Evolutionary conservation across 2,329 filamentous ascomycete genomes (phyloP).

Genomic region (Claviceps sp.): DNA sequence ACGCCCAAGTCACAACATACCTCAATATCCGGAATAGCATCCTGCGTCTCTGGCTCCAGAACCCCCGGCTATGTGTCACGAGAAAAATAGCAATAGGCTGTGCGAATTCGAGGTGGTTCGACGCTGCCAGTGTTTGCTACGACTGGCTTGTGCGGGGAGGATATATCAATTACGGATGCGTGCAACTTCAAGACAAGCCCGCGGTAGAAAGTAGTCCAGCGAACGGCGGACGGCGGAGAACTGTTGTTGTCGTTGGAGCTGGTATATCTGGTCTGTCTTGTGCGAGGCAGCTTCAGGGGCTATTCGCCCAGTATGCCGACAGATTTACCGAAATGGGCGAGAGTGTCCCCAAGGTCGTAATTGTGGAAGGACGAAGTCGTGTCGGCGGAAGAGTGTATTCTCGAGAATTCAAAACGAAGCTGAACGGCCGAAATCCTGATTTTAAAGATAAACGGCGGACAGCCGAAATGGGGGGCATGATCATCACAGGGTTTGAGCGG

Average conservation of each 20-base stretch:
- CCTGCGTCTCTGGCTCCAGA: slow-evolving; percentile 75
- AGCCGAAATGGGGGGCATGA: slow-evolving; percentile 95
- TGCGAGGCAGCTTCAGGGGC: slow-evolving; percentile 77
- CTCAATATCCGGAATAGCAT: slow-evolving; percentile 94
- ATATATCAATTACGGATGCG: slow-evolving; percentile 94
- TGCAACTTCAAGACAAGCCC: slow-evolving; percentile 44
- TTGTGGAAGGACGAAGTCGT: slow-evolving; percentile 76
- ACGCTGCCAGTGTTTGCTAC: slow-evolving; percentile 75
- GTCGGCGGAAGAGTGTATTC: slow-evolving; percentile 93
- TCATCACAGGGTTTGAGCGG: slow-evolving; percentile 90
- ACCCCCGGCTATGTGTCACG: slow-evolving; percentile 70
- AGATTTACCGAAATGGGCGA: slow-evolving; percentile 52
- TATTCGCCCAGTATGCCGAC: slow-evolving; percentile 68
- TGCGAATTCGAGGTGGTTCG: slow-evolving; percentile 79
- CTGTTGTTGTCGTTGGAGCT: slow-evolving; percentile 76
- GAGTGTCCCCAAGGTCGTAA: slow-evolving; percentile 56
- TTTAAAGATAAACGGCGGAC: slow-evolving; percentile 55
- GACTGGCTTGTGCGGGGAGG: slow-evolving; percentile 84
- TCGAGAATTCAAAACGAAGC: slow-evolving; percentile 49
- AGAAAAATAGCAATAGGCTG: slow-evolving; percentile 82
- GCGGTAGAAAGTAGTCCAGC: slow-evolving; percentile 24
- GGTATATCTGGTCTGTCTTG: slow-evolving; percentile 91
- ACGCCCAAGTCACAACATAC: slow-evolving; percentile 85
- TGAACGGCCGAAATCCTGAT: slow-evolving; percentile 32
- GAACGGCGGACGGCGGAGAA: slow-evolving; percentile 43